phyloP scores from a whole-genome alignment of 2,329 filamentous ascomycete genomes.

The Penicillium sp. region DNA sequence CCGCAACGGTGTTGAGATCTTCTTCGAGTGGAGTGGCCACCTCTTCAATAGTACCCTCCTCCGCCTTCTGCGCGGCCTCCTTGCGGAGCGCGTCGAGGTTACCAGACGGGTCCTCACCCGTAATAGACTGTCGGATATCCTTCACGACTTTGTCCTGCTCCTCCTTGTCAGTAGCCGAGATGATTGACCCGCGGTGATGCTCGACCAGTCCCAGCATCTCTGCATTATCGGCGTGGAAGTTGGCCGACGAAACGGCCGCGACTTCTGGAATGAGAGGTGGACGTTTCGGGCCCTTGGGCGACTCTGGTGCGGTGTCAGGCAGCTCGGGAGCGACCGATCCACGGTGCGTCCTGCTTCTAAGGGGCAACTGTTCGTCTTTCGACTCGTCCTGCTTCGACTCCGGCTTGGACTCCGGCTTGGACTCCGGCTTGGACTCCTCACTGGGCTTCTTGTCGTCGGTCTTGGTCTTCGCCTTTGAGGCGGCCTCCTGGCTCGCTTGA shows the following conservation, averaged over 20 bases:
- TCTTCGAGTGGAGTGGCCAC: slow-evolving; percentile 1
- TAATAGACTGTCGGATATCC: slow-evolving; percentile 38
- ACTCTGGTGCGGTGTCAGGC: slow-evolving; percentile 19
- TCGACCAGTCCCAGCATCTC: slow-evolving; percentile 35
- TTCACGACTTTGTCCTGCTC: slow-evolving; percentile 34
- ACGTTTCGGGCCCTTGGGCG: slow-evolving; percentile 19
- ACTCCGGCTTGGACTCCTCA: slow-evolving; percentile 15
- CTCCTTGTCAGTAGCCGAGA: slow-evolving; percentile 31
- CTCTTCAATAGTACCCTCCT: slow-evolving; percentile 26
- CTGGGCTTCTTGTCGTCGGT: slow-evolving; percentile 13
- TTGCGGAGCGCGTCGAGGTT: slow-evolving; percentile 29
- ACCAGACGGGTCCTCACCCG: slow-evolving; percentile 22
- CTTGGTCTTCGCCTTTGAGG: slow-evolving; percentile 34
- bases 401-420: slow-evolving; percentile 12
- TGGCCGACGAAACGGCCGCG: slow-evolving; percentile 37
- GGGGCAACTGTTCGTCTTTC: slow-evolving; percentile 8
- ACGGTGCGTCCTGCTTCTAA: slow-evolving; percentile 17
- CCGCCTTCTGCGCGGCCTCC: slow-evolving; percentile 23
- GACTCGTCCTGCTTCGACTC: slow-evolving; percentile 14
- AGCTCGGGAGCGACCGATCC: slow-evolving; percentile 33
- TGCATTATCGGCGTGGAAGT: slow-evolving; percentile 36
- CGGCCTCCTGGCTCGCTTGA: slow-evolving; percentile 42
- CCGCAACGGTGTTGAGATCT: not conserved
- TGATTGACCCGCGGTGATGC: slow-evolving; percentile 37
- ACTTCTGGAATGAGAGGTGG: slow-evolving; percentile 33